phyloP scores from a whole-genome alignment of 176 grass and related monocot genomes.

The Thinopyrum elongatum region DNA sequence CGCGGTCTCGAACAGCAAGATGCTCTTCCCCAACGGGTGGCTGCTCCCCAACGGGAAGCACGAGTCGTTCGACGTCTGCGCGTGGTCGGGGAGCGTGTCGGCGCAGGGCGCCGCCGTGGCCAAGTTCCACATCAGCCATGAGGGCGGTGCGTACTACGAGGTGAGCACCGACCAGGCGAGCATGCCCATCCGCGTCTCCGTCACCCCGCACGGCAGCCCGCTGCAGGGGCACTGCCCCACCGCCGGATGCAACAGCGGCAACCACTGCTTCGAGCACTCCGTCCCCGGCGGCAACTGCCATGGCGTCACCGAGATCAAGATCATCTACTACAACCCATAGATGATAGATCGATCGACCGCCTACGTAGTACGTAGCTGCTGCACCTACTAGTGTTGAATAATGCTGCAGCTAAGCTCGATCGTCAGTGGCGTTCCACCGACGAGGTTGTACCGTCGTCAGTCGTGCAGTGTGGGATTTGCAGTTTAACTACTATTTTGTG shows the following conservation, averaged over 20 bases:
- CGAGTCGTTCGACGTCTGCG: slow-evolving; percentile 29
- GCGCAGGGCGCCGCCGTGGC: neutral
- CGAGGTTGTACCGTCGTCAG: neutral
- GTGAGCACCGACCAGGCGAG: neutral
- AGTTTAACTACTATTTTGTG: neutral
- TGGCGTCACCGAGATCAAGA: slow-evolving; percentile 46
- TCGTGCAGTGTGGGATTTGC: neutral
- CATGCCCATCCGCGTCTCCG: neutral
- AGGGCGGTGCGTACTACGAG: slow-evolving; percentile 45
- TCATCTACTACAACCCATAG: slow-evolving; percentile 41
- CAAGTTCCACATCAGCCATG: slow-evolving; percentile 39
- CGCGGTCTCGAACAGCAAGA: slow-evolving; percentile 15
- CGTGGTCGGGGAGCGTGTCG: slow-evolving; percentile 28
- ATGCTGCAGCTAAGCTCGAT: neutral
- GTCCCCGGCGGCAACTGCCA: slow-evolving; percentile 30
- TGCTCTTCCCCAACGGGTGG: slow-evolving; percentile 2
- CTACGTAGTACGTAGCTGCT: neutral
- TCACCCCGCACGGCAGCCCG: slow-evolving; percentile 15
- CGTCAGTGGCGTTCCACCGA: neutral
- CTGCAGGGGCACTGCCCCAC: slow-evolving; percentile 24
- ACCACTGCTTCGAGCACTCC: neutral
- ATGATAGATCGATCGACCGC: neutral
- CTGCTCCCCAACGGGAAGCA: neutral
- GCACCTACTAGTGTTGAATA: neutral
- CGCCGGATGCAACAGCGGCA: slow-evolving; percentile 6